These are phyloP conservation scores for Tuber melanosporum DNA, from an alignment of 495 filamentous ascomycete species.

Conservation along the genomic window DNA sequence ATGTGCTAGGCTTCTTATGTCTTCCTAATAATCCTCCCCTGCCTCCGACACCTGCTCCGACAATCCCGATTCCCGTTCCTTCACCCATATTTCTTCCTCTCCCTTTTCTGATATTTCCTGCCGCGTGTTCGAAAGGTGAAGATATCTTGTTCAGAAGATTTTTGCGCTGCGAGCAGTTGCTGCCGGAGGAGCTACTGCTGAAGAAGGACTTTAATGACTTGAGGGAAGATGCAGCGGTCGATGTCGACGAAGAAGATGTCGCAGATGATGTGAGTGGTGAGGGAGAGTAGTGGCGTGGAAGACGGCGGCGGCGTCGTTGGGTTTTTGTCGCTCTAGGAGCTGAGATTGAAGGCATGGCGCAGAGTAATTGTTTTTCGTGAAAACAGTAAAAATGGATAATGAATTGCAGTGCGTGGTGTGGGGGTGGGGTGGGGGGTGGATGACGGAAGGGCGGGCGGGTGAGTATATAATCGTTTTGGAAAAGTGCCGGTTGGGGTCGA, in stretches of 20 bases:
- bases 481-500: not conserved
- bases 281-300: not conserved
- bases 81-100: not conserved
- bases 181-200: not conserved
- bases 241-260: not conserved
- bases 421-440: not conserved
- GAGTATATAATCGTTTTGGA: constrained; percentile 1
- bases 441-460: not conserved
- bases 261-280: not conserved
- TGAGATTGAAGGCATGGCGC: not conserved
- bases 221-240: constrained; percentile 1
- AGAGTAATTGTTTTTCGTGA: not conserved
- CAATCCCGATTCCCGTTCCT: not conserved
- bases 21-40: constrained; percentile 30
- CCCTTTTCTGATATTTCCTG: not conserved
- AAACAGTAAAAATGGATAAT: not conserved
- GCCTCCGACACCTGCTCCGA: not conserved
- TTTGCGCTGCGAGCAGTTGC: not conserved
- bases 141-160: not conserved
- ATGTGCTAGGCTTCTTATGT: constrained; percentile 34
- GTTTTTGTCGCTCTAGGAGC: not conserved
- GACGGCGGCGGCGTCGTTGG: constrained; percentile 1
- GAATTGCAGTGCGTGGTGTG: not conserved
- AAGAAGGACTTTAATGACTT: constrained; percentile 3
- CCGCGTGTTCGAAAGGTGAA: not conserved